A percentile compares a stretch with the other conserved stretches of the same genome.
These are phyloP conservation scores for Haplosporangium sp. DNA, from an alignment of 371 early-diverging fungal genomes.

Conservation along the genomic window DNA sequence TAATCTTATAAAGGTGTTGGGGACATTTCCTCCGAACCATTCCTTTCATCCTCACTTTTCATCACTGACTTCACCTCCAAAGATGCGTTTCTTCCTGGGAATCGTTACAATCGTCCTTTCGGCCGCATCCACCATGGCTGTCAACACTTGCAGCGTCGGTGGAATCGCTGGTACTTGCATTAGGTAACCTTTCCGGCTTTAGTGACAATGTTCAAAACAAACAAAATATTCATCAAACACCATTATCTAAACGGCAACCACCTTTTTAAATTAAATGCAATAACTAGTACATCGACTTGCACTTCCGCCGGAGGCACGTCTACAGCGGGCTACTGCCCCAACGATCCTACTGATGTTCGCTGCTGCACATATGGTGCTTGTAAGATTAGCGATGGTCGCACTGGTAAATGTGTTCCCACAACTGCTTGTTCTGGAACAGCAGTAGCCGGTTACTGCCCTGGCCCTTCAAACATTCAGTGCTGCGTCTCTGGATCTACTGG, in stretches of 20 bases:
- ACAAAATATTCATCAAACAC: too few relatives aligned
- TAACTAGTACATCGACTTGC: conserved; percentile 1
- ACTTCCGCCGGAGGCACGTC: conserved; percentile 8
- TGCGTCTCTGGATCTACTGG: conserved; percentile 1
- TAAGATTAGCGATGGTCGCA: conserved; percentile 1
- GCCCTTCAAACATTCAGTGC: conserved; percentile 7
- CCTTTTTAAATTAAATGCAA: too few relatives aligned
- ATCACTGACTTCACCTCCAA: background rate
- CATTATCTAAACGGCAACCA: too few relatives aligned
- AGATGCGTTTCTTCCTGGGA: conserved; percentile 11
- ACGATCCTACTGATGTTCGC: conserved; percentile 5
- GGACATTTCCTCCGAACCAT: too few relatives aligned
- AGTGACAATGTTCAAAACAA: background rate
- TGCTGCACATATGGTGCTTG: conserved; percentile 7
- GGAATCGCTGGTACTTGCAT: conserved; percentile 7
- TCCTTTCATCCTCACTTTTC: too few relatives aligned
- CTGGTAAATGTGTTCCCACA: conserved; percentile 5
- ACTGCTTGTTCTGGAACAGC: conserved; percentile 3
- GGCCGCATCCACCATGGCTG: conserved; percentile 11
- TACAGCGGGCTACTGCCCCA: background rate
- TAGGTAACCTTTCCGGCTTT: background rate
- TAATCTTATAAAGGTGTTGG: too few relatives aligned
- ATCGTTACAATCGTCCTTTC: conserved; percentile 15
- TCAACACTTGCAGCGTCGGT: conserved; percentile 13
- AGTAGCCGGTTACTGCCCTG: background rate